phyloP scores from a whole-genome alignment of 768 basidiomycete genomes.

The Russula compacta region DNA sequence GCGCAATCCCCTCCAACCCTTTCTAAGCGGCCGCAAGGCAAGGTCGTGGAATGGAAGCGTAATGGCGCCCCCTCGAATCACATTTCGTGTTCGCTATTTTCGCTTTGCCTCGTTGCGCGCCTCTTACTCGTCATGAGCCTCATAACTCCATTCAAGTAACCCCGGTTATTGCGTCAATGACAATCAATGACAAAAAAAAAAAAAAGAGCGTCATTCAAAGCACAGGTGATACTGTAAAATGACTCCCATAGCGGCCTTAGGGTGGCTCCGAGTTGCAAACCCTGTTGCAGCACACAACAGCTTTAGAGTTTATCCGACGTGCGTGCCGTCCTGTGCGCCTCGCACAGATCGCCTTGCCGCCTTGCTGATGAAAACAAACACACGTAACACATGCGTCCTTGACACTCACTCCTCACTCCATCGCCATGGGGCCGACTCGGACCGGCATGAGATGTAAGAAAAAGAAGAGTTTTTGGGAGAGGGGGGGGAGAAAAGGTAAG shows the following conservation, averaged over 20 bases:
- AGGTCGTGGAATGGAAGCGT: conserved; percentile 6
- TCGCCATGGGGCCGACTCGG: neutral
- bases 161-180: neutral
- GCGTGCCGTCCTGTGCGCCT: neutral
- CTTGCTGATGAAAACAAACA: conserved; percentile 1
- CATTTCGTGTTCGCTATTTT: neutral
- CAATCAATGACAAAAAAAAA: too few species aligned
- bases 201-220: neutral
- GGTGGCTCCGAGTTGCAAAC: neutral
- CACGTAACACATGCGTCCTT: conserved; percentile 10
- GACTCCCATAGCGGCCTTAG: neutral
- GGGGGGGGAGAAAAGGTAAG: too few species aligned
- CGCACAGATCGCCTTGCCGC: neutral
- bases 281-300: neutral
- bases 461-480: neutral
- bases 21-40: conserved; percentile 13
- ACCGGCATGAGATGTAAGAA: neutral
- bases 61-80: neutral
- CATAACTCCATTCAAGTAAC: neutral
- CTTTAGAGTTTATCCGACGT: conserved; percentile 1
- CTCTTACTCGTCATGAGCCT: neutral
- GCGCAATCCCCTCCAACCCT: neutral
- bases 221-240: neutral
- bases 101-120: conserved; percentile 4
- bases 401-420: neutral